phyloP scores from a whole-genome alignment of 768 basidiomycete species.

The Saitozyma sp. region DNA sequence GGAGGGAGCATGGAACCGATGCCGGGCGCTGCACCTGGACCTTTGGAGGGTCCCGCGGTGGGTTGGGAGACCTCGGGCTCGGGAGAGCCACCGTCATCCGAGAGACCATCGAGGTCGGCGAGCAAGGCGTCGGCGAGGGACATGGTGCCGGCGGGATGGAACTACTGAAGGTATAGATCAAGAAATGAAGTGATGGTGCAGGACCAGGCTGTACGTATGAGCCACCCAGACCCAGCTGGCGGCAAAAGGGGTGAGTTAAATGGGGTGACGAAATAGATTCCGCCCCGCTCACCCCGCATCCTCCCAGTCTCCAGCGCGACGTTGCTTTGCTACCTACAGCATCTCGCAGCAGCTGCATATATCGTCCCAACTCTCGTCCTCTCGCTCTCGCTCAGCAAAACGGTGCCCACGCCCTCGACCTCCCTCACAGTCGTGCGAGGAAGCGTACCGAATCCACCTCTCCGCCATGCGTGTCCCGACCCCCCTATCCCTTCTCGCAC shows the following conservation, averaged over 20 bases:
- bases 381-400: no score
- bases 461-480: background rate
- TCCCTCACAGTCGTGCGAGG: no score
- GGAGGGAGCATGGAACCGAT: conserved; percentile 49
- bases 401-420: no score
- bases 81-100: conserved; percentile 57
- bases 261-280: conserved; percentile 6
- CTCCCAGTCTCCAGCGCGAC: background rate
- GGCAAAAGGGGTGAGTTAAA: background rate
- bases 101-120: conserved; percentile 85
- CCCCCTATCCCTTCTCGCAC: background rate
- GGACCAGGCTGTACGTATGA: background rate
- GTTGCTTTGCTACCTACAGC: background rate
- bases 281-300: background rate
- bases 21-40: conserved; percentile 16
- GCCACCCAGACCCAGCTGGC: background rate
- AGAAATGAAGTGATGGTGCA: background rate
- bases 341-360: background rate
- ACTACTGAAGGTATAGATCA: background rate
- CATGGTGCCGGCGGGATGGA: conserved; percentile 30
- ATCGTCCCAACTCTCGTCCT: no score
- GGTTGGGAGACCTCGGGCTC: conserved; percentile 15
- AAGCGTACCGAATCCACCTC: no score
- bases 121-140: conserved; percentile 85
- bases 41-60: conserved; percentile 15